phyloP scores from a whole-genome alignment of 176 grass and related monocot genomes.

The Oryza meridionalis region DNA sequence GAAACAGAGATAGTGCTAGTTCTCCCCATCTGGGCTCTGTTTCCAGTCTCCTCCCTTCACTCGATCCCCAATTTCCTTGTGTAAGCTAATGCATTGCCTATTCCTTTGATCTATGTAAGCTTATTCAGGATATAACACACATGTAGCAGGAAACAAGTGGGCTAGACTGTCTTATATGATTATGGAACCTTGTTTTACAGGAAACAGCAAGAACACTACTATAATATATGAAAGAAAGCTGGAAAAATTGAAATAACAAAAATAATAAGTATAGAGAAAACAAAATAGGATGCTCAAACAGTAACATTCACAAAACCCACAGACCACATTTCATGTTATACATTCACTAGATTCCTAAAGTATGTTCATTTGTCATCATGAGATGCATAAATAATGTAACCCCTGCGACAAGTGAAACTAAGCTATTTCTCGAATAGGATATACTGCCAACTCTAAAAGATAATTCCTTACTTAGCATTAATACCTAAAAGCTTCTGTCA shows the following conservation, averaged over 20 bases:
- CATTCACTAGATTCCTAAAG: conserved; percentile 5
- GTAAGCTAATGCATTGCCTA: not conserved
- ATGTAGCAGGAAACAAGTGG: conserved; percentile 4
- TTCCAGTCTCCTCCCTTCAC: not conserved
- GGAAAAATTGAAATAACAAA: not conserved
- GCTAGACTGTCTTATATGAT: not conserved
- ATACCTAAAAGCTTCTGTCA: not conserved
- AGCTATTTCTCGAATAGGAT: not conserved
- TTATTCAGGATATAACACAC: not conserved
- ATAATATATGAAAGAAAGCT: not conserved
- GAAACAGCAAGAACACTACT: conserved; percentile 19
- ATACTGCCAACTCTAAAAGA: not conserved
- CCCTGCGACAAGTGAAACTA: not conserved
- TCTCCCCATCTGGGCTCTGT: not conserved
- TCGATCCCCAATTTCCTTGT: not conserved
- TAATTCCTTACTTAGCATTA: conserved; percentile 10
- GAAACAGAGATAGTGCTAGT: not conserved
- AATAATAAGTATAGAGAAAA: not conserved
- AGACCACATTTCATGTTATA: not conserved
- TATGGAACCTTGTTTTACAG: conserved; percentile 10
- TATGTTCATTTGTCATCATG: not conserved
- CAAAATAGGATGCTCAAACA: conserved; percentile 14
- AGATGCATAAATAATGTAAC: not conserved
- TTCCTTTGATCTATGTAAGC: not conserved
- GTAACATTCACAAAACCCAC: not conserved